Evolutionary conservation across 257 asterid genomes (phyloP).

Genomic region (Capsicum baccatum): DNA sequence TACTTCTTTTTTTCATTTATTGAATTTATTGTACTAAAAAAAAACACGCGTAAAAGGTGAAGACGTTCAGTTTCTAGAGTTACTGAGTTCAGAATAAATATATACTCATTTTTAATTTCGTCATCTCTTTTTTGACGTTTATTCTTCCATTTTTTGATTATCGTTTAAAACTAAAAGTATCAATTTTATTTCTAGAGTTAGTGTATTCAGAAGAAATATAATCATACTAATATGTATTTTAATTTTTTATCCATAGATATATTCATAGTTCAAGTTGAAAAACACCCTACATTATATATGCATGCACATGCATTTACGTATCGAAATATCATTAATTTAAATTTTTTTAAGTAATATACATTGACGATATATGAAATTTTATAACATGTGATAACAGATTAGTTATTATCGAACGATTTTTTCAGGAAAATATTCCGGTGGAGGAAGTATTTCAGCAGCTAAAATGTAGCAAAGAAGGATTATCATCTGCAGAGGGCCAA

Average conservation of each 20-base stretch:
- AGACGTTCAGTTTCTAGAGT: background rate
- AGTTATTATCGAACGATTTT: background rate
- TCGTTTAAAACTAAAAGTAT: background rate
- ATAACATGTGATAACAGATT: background rate
- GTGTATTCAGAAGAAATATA: background rate
- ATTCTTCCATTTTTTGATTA: background rate
- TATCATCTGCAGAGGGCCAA: constrained; percentile 62
- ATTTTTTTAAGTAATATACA: background rate
- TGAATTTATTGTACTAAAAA: background rate
- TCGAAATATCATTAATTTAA: background rate
- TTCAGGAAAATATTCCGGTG: constrained; percentile 68
- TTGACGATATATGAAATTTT: background rate
- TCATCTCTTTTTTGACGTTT: constrained; percentile 1
- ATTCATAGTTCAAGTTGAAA: background rate
- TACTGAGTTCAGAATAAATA: background rate
- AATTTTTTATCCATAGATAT: background rate
- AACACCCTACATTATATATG: too few relatives aligned
- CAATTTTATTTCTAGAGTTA: background rate
- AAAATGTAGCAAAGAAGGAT: constrained; percentile 66
- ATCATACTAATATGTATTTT: background rate
- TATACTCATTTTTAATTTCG: background rate
- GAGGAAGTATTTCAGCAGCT: constrained; percentile 74
- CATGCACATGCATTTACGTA: background rate
- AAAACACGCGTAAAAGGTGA: too few relatives aligned
- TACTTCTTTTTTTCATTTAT: background rate